Percentiles rank a stretch among this genome's conserved stretches.
These are phyloP conservation scores for Suhomyces yuchorum DNA, from an alignment of 1,139 yeast genomes.

Conservation along the genomic window DNA sequence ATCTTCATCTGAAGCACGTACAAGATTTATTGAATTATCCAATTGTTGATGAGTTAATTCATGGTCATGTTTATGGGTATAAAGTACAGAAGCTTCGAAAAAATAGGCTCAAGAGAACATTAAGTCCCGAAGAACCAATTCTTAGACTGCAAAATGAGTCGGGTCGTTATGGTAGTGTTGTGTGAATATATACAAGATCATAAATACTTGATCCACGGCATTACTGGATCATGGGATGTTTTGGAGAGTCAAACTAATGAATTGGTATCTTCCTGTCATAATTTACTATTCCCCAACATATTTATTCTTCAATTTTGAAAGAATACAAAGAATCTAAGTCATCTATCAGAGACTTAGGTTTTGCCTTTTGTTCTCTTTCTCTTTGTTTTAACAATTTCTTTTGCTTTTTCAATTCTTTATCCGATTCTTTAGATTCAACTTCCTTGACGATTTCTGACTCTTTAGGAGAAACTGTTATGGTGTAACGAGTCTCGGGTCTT, in stretches of 20 bases:
- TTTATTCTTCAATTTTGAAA: conserved; percentile 44
- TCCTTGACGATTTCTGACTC: conserved; percentile 9
- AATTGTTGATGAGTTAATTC: conserved; percentile 46
- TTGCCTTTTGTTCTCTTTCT: conserved; percentile 17
- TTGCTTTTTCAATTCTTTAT: conserved; percentile 24
- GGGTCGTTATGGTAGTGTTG: conserved; percentile 30
- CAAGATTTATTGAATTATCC: conserved; percentile 45
- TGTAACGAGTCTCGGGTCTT: conserved; percentile 23
- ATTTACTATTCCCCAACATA: neutral
- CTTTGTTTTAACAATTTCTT: conserved; percentile 19
- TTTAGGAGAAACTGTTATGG: conserved; percentile 19
- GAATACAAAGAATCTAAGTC: conserved; percentile 47
- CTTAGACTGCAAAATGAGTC: conserved; percentile 16
- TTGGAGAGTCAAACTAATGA: neutral
- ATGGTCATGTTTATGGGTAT: conserved; percentile 47
- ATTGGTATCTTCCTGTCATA: neutral
- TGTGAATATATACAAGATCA: conserved; percentile 14
- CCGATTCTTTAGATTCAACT: conserved; percentile 14
- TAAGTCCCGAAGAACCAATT: conserved; percentile 9
- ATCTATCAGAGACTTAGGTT: conserved; percentile 24
- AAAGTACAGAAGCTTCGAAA: conserved; percentile 43
- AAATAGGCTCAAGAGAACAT: conserved; percentile 17
- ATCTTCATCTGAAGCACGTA: conserved; percentile 40
- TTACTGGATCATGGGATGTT: neutral
- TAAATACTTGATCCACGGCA: neutral